Conservation (phyloP, 352 stramenopile genomes). For the Pythium monospermum region DNA sequence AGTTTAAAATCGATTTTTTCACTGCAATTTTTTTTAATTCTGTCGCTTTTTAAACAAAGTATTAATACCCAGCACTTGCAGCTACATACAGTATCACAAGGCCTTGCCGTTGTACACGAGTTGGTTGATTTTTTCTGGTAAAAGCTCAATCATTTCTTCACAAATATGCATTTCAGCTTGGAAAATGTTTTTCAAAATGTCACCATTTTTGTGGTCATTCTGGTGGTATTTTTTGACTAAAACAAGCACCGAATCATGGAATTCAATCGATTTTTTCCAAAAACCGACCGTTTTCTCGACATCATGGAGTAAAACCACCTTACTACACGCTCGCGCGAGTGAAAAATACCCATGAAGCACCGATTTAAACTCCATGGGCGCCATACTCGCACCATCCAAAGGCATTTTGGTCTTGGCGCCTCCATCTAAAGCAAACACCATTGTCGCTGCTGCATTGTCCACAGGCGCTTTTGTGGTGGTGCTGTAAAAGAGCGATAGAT, state of each 20-base stretch:
- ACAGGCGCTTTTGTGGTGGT: no score
- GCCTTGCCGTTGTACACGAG: constrained; percentile 61
- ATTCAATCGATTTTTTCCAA: constrained; percentile 56
- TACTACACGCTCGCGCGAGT: constrained; percentile 56
- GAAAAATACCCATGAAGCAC: constrained; percentile 57
- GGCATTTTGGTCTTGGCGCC: constrained; percentile 24
- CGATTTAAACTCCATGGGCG: constrained; percentile 33
- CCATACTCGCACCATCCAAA: constrained; percentile 28
- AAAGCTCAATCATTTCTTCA: constrained; percentile 51
- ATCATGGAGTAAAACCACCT: constrained; percentile 36
- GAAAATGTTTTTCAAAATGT: constrained; percentile 32
- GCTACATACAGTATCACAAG: constrained; percentile 17
- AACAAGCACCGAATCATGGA: constrained; percentile 38
- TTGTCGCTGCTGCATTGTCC: constrained; percentile 6
- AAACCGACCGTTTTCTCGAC: constrained; percentile 46
- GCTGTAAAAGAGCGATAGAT: constrained; percentile 58
- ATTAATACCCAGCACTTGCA: neutral
- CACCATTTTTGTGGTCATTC: constrained; percentile 16
- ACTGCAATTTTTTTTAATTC: no score
- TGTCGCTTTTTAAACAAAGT: no score
- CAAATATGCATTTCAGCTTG: constrained; percentile 53
- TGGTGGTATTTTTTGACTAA: constrained; percentile 37
- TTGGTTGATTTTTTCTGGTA: constrained; percentile 79
- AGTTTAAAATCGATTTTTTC: no score
- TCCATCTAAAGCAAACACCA: constrained; percentile 12